Evolutionary conservation across 2,329 filamentous ascomycete species (phyloP), one percentile per base, ranked within the genome.

Genomic region (Aspergillus amoenus): DNA sequence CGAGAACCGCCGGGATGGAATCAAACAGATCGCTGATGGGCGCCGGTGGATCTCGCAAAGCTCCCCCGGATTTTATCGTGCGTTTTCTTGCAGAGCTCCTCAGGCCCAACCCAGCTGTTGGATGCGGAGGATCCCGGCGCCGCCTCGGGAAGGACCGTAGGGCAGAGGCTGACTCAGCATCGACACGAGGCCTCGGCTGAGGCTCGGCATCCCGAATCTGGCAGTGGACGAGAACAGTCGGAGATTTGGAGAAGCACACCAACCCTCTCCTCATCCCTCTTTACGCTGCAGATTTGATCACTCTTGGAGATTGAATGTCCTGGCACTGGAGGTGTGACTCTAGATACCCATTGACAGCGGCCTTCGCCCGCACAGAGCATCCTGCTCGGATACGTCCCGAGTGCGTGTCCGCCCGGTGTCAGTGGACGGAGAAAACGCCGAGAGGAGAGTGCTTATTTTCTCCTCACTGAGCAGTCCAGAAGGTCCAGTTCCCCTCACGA

Each of bases 41-140:
- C 17, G 17, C 30, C 15, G 32, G 56, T 51, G 45, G 44, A 53
- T 48, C 56, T 54, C 30, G 30, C 27, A 45, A 13, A n/a, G 9
- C 18, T 54, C 46, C 56, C 56, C 56, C 56, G 45, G 56, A 50
- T 54, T 41, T 49, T 32, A 42, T 54, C 45, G 55, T 44, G 50
- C 4, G 11, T 45, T 42, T n/a, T 45, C 21, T 32, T 27, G 17
- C 47, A 22, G 17, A n/a, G 17, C n/a, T 44, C 18, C 27, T 40
- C 44, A 30, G 49, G 39, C 18, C 17, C 12, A 43, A 21, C 12
- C 21, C 27, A 47, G 45, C 27, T 34, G 18, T 18, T 41, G 48
- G 48, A 42, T 30, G 39, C 58, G 58, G 58, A 55, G 47, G 55
- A 57, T 57, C 50, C 58, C 58, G 58, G 58, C 40, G 55, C 39